Evolutionary conservation across 495 filamentous ascomycete genomes (phyloP), one percentile per base, ranked within the genome.

Genomic region (Aspergillus sclerotiicarbonarius): DNA sequence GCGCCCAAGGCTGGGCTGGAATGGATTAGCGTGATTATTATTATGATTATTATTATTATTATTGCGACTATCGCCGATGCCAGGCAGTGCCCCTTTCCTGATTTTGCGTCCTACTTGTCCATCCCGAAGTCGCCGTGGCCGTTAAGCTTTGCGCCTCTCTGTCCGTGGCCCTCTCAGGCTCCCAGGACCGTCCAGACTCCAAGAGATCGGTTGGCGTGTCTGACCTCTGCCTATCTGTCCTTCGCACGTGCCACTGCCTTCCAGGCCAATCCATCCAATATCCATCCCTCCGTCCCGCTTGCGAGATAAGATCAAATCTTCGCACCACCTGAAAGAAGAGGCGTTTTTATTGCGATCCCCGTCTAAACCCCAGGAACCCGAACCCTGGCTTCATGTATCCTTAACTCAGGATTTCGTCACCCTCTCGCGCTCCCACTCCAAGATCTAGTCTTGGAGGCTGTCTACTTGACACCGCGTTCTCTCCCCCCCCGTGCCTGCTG

Each of bases 291-390:
- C 41, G 33, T 47, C 56, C 56, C 56, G 56, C 56, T 43, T 30
- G 51, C n/a, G 44, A 59, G 56, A 59, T 59, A 59, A 59, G 56
- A 59, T 59, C 56, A 53, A 57, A 51, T 19, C 16, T n/a, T 33
- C 1, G 37, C 25, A 29, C 51, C 15, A 6, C 37, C 13, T 12
- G 12, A 41, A 41, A 12, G 37, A 41, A 41, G 37, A 15, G 12
- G 13, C 4, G 0, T n/a, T 25, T 25, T 5, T n/a, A n/a, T n/a
- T n/a, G n/a, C n/a, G n/a, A 12, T 6, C 35, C 9, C 9, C 35
- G 10, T 6, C 35, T 3, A 37, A 54, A n/a, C 1, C 10, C 15
- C 30, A 29, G 51, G 16, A 15, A 39, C 10, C 30, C 1, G 37
- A 20, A 39, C 18, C 10, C 32, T n/a, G 32, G 19, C 55, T 51